Percentiles rank a stretch among this genome's conserved stretches.
These are phyloP conservation scores for Debaryomycetaceae sp. DNA, from an alignment of 1,139 yeast species.

Conservation along the genomic window DNA sequence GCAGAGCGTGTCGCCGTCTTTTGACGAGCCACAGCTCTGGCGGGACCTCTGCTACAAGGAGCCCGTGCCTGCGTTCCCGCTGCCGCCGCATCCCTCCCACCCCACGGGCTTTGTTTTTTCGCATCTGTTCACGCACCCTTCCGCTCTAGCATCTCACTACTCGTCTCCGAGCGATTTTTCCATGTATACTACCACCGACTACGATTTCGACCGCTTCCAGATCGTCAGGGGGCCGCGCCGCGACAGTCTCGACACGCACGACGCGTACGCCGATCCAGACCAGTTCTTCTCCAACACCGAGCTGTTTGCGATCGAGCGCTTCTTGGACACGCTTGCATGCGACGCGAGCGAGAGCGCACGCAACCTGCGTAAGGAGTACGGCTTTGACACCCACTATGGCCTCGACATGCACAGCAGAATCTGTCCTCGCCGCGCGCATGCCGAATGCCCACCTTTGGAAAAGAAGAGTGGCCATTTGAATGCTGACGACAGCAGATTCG, in stretches of 20 bases:
- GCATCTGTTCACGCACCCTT: too few relatives aligned
- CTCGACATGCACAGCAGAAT: too few relatives aligned
- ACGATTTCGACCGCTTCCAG: slow-evolving; percentile 3
- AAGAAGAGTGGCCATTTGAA: too few relatives aligned
- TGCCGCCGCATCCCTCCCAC: background rate
- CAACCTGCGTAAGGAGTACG: too few relatives aligned
- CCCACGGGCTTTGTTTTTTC: background rate
- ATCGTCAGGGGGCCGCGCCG: slow-evolving; percentile 3
- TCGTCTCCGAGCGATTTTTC: too few relatives aligned
- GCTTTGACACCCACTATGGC: too few relatives aligned
- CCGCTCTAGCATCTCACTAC: too few relatives aligned
- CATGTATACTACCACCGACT: too few relatives aligned
- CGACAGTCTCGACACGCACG: slow-evolving; percentile 9
- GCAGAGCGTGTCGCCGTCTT: slow-evolving; percentile 23
- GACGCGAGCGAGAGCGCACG: too few relatives aligned
- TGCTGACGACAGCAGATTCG: too few relatives aligned
- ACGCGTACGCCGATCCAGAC: slow-evolving; percentile 32
- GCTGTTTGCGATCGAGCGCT: slow-evolving; percentile 33
- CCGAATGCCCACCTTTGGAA: too few relatives aligned
- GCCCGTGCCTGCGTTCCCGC: background rate
- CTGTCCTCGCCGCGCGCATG: too few relatives aligned
- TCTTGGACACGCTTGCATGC: slow-evolving; percentile 35
- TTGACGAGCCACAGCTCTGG: slow-evolving; percentile 24
- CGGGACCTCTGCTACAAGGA: background rate
- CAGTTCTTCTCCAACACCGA: slow-evolving; percentile 36